Evolutionary conservation across 2,329 filamentous ascomycete species (phyloP), one percentile per base, ranked within the genome.

Genomic region (Onygenales sp.): DNA sequence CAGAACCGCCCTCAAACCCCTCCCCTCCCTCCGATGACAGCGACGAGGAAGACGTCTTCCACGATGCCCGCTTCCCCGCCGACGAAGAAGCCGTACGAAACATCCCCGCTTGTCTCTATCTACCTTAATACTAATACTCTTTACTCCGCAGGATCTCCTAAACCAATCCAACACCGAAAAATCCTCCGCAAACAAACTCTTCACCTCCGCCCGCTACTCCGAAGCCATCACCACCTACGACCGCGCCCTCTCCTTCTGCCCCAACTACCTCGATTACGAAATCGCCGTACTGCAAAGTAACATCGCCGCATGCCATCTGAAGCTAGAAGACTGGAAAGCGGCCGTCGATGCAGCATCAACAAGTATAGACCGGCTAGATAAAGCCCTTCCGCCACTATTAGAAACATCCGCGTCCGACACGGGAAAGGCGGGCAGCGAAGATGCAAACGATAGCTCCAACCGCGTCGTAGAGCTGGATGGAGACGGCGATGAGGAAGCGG

Each of bases 261-360:
- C 92, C 2, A 84, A 82, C 59, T 94, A 95, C 66, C 80, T 95
- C 31, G 84, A 92, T 66, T 95, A 89, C 72, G 89, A 95, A 61
- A 78, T 92, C 57, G 89, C 91, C 31, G 88, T 97, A 8, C 77
- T 97, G 5, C 83, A 85, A 55, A 90, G 87, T 66, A 97, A 97
- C 73, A 85, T 96, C 59, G 81, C 92, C 1, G 92, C 91, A 8
- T 95, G 90, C 66, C 83, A 95, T 62, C 69, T 97, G 52, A 94
- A 94, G 67, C 75, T 94, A 2, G 78, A 84, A 56, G 85, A 92
- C 57, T 96, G 90, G 88, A 89, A 91, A 60, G 83, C 88, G 33
- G 88, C 89, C 8, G 79, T 90, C 43, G 84, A 85, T 48, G 78
- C 81, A 8, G 90, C 91, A 0, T 87, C 83, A 0, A 76, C 80